Evolutionary conservation across 495 filamentous ascomycete genomes (phyloP).

Genomic region (Hypoxylon cercidicola): DNA sequence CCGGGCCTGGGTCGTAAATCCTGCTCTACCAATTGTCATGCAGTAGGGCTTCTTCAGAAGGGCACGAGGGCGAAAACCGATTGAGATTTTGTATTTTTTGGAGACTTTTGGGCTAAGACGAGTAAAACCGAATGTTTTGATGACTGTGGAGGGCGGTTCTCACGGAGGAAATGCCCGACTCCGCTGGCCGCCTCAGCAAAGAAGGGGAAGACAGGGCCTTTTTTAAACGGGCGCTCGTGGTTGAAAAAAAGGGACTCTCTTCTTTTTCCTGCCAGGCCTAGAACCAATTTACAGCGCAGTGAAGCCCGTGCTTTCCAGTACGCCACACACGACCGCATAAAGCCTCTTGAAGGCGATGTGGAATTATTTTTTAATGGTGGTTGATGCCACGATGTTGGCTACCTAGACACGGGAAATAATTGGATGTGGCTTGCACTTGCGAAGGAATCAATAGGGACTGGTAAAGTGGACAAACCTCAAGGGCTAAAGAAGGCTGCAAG

Average conservation of each 20-base stretch:
- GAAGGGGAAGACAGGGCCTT: conserved; percentile 39
- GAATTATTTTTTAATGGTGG: conserved; percentile 31
- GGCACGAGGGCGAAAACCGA: conserved; percentile 41
- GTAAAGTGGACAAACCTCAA: conserved; percentile 39
- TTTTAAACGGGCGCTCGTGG: conserved; percentile 26
- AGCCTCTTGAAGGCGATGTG: conserved; percentile 16
- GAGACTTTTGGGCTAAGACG: conserved; percentile 42
- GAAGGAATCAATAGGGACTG: conserved; percentile 26
- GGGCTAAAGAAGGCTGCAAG: conserved; percentile 37
- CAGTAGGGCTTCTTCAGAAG: conserved; percentile 31
- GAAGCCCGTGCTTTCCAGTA: conserved; percentile 14
- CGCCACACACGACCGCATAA: conserved; percentile 19
- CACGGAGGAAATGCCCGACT: conserved; percentile 44
- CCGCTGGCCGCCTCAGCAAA: conserved; percentile 43
- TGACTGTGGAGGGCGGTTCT: conserved; percentile 44
- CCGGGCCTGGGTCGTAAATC: conserved; percentile 31
- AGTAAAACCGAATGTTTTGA: conserved; percentile 44
- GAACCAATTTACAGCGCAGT: conserved; percentile 29
- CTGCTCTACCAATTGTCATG: conserved; percentile 38
- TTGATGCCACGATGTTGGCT: conserved; percentile 40
- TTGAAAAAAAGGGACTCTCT: conserved; percentile 21
- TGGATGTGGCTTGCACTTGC: conserved; percentile 38
- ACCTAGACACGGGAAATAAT: conserved; percentile 24
- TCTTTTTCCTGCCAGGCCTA: conserved; percentile 11
- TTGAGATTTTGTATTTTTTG: conserved; percentile 44